These are phyloP conservation scores for Coprinopsis cinerea DNA, from an alignment of 768 basidiomycete species.

Conservation along the genomic window DNA sequence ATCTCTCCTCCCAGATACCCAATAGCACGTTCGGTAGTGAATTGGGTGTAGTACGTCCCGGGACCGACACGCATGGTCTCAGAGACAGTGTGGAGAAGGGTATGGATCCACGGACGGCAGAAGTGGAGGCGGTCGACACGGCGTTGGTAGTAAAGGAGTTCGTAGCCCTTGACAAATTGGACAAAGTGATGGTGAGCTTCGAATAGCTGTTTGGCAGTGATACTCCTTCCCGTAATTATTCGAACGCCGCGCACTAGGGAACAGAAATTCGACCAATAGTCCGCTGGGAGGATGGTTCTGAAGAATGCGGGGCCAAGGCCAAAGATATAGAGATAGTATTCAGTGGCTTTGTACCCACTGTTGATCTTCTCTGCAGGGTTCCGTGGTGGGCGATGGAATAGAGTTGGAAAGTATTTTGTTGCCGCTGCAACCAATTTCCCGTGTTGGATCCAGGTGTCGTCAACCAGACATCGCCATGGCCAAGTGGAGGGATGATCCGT, in stretches of 20 bases:
- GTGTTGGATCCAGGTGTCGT: slow-evolving; percentile 29
- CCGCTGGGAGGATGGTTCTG: slow-evolving; percentile 18
- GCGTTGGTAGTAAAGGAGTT: not conserved
- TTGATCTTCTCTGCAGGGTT: slow-evolving; percentile 29
- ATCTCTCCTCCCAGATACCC: slow-evolving; percentile 24
- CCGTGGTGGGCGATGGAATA: slow-evolving; percentile 22
- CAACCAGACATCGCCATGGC: slow-evolving; percentile 26
- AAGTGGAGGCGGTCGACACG: slow-evolving; percentile 4
- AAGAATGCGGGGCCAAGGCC: slow-evolving; percentile 29
- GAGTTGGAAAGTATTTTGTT: slow-evolving; percentile 18
- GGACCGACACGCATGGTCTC: slow-evolving; percentile 13
- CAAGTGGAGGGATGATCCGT: slow-evolving; percentile 11
- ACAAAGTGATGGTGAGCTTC: slow-evolving; percentile 19
- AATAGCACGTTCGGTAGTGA: slow-evolving; percentile 27
- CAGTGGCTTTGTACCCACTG: slow-evolving; percentile 34
- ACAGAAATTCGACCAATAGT: slow-evolving; percentile 28
- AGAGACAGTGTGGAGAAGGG: slow-evolving; percentile 20
- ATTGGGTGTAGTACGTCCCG: slow-evolving; percentile 17
- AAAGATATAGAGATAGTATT: slow-evolving; percentile 28
- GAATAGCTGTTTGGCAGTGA: slow-evolving; percentile 14
- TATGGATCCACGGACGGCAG: slow-evolving; percentile 2
- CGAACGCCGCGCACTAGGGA: slow-evolving; percentile 22
- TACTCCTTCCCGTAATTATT: slow-evolving; percentile 20
- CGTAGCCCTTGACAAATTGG: slow-evolving; percentile 7
- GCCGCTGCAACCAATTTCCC: slow-evolving; percentile 22